Evolutionary conservation across 305 asterid species (phyloP).

Genomic region (Fraxinus sp.): DNA sequence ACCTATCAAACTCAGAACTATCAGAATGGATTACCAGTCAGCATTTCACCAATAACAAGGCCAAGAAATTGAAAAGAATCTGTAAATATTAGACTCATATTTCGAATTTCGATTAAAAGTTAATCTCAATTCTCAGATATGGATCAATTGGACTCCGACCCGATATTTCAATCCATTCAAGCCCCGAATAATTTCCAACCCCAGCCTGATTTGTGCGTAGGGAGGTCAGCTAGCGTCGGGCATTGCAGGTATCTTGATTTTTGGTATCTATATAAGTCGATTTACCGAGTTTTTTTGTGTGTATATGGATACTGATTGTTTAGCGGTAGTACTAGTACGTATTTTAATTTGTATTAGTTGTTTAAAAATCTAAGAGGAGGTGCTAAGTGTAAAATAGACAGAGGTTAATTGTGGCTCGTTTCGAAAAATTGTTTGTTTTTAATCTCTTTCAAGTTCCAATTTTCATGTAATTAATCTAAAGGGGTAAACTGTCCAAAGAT

Average conservation of each 20-base stretch:
- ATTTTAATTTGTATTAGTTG: background rate
- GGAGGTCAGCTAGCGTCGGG: too few species aligned
- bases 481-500: background rate
- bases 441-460: background rate
- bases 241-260: slow-evolving; percentile 41
- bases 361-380: background rate
- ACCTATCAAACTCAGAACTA: background rate
- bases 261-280: background rate
- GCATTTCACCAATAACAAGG: background rate
- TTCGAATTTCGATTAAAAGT: slow-evolving; percentile 12
- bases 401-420: background rate
- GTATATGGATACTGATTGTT: background rate
- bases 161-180: slow-evolving; percentile 42
- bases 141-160: slow-evolving; percentile 55
- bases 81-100: background rate
- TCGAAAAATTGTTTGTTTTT: background rate
- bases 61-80: background rate
- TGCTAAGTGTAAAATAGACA: background rate
- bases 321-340: background rate
- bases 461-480: background rate
- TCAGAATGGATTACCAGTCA: background rate
- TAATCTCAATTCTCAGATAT: slow-evolving; percentile 17
- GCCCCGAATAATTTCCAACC: slow-evolving; percentile 45
- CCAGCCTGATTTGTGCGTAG: slow-evolving; percentile 39
- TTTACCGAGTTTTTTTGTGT: slow-evolving; percentile 3